Base-by-base conservation (phyloP, 768 basidiomycete genomes). In the Panaeolus cyanescens region DNA sequence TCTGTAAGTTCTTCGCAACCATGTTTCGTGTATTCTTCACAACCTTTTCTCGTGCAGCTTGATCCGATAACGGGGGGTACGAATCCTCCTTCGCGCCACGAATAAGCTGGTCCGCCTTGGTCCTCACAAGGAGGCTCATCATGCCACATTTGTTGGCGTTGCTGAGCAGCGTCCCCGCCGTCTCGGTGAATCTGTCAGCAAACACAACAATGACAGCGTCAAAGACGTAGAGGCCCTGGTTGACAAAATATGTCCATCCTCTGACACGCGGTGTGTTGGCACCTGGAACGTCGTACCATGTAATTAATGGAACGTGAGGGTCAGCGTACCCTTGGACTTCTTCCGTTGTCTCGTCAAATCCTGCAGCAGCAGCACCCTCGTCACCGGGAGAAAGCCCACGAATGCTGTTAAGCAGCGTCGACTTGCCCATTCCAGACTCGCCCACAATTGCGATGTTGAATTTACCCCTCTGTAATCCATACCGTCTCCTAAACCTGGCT, bases 381-480 rank as follows among this genome's bases (percentile, higher is more conserved):
- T 70, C 65, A 8, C 54, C 39, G 54, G 63, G 70, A 10, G 62
- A 64, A 32, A 77, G 32, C 5, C 76, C 74, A 3, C 76, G 72
- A 37, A 77, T 67, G 2, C 76, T 69, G 60, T 77, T 76, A 15
- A 77, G 69, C 8, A 77, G 65, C 8, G 76, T 75, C 1, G 76
- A 77, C 57, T 77, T 77, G 37, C 76, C 75, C 22, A 71, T 69
- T 7, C 75, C 75, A 2, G 74, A 67, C 22, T 70, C 33, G 1
- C 77, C 77, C 7, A 73, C 73, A 45, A 77, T 55, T 3, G 73
- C 77, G 56, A 77, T 71, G 34, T 78, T 40, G 4, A 59, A 32
- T n/a, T 32, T 56, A 93, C 93, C 77, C 93, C 81, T 87, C 80
- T 68, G 77, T 78, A 33, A 75, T 78, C 62, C 45, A 59, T 64